Evolutionary conservation across 2,329 filamentous ascomycete species (phyloP).

Genomic region (Sclerotiophoma versabilis): DNA sequence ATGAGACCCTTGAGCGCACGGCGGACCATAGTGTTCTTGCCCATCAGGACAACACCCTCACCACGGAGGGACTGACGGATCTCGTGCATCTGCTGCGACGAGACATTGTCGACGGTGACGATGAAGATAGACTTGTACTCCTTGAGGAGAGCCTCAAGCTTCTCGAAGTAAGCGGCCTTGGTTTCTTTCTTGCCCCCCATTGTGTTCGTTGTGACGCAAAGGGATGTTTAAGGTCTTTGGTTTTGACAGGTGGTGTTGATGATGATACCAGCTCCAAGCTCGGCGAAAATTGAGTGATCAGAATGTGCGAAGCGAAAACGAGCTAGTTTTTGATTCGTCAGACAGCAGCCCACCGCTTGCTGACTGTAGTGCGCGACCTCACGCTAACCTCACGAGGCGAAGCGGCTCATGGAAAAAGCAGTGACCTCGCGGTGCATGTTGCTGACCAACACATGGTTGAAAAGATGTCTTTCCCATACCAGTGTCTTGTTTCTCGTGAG

Average conservation of each 20-base stretch:
- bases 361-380: conserved; percentile 26
- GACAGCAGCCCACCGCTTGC: too few relatives aligned
- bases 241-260: conserved; percentile 37
- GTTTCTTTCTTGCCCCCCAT: conserved; percentile 97
- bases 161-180: conserved; percentile 99
- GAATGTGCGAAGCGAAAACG: too few relatives aligned
- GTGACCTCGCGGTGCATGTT: conserved; percentile 8
- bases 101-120: conserved; percentile 93
- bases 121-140: conserved; percentile 98
- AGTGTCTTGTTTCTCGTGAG: conserved; percentile 46
- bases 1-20: conserved; percentile 97
- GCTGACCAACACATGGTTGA: conserved; percentile 1
- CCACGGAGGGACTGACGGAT: conserved; percentile 91
- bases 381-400: conserved; percentile 25
- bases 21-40: conserved; percentile 99
- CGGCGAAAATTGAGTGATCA: conserved; percentile 37
- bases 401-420: conserved; percentile 16
- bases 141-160: conserved; percentile 97
- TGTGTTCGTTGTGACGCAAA: conserved; percentile 88
- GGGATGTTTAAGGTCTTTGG: conserved; percentile 95
- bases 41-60: conserved; percentile 96
- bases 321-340: too few relatives aligned
- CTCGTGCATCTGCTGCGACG: conserved; percentile 99
- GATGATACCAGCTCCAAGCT: conserved; percentile 24
- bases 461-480: conserved; percentile 49